A percentile compares a stretch with the other conserved stretches of the same genome.
Conservation (phyloP, 2,329 filamentous ascomycete species). For the Alternaria conjuncta region DNA sequence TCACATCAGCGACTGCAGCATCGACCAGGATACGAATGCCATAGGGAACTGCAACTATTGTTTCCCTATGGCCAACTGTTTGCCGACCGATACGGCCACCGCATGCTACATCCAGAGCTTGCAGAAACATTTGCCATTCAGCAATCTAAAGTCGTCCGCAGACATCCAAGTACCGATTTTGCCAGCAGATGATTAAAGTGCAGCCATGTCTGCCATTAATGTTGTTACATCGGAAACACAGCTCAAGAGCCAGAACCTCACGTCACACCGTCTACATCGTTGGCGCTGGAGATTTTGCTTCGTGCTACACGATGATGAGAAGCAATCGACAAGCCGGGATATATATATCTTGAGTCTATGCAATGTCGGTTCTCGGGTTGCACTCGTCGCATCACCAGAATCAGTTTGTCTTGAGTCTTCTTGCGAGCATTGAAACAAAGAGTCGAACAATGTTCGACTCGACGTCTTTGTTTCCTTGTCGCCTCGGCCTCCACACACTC, state of each 20-base stretch:
- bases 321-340: not conserved
- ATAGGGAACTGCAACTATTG: not conserved
- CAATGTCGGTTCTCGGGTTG: not conserved
- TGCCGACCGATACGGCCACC: not conserved
- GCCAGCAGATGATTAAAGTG: not conserved
- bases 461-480: slow-evolving; percentile 4
- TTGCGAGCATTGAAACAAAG: not conserved
- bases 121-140: not conserved
- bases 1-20: not conserved
- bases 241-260: not conserved
- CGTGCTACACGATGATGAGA: not conserved
- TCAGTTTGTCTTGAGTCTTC: not conserved
- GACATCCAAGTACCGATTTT: not conserved
- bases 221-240: not conserved
- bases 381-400: not conserved
- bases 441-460: not conserved
- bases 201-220: not conserved
- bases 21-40: not conserved
- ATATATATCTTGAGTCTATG: not conserved
- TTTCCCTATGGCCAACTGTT: not conserved
- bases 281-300: not conserved
- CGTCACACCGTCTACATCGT: not conserved
- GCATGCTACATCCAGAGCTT: not conserved
- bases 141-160: not conserved
- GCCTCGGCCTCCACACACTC: not conserved